Evolutionary conservation across 148 eudicot species (phyloP).

Genomic region (Camellia lanceoleosa): DNA sequence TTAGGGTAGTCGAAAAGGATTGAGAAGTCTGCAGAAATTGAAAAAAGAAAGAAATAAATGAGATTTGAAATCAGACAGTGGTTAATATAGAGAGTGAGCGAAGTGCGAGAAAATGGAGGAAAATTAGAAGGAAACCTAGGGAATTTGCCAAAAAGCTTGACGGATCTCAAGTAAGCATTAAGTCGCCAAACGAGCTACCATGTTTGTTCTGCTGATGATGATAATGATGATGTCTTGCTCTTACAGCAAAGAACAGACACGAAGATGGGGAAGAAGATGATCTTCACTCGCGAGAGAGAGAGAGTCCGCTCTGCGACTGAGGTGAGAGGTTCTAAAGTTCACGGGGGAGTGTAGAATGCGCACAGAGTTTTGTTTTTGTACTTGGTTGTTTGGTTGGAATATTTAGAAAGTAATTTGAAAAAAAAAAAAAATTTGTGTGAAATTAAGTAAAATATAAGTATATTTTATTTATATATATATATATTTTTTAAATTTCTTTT

Average conservation of each 20-base stretch:
- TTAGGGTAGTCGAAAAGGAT: constrained; percentile 79
- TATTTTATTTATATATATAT: too few species aligned
- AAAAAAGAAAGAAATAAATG: neutral
- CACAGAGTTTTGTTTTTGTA: neutral
- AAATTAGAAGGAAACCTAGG: constrained; percentile 41
- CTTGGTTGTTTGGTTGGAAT: neutral
- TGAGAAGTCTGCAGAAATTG: constrained; percentile 51
- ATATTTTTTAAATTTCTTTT: too few species aligned
- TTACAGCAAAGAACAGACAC: too few species aligned
- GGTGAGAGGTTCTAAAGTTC: neutral
- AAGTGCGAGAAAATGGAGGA: constrained; percentile 1
- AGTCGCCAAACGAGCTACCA: constrained; percentile 70
- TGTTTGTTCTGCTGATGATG: constrained; percentile 41
- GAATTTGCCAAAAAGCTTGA: constrained; percentile 48
- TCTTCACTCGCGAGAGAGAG: constrained; percentile 21
- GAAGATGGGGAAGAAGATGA: constrained; percentile 20
- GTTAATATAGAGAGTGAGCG: neutral
- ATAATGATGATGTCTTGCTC: too few species aligned
- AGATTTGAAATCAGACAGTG: neutral
- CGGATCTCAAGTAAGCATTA: constrained; percentile 74
- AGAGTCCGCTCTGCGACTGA: neutral
- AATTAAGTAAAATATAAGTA: too few species aligned
- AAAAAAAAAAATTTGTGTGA: too few species aligned
- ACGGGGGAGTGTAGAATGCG: neutral
- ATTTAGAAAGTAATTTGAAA: too few species aligned